These are phyloP conservation scores for Coemansia sp. DNA, from an alignment of 192 early-diverging fungal species.

Conservation along the genomic window DNA sequence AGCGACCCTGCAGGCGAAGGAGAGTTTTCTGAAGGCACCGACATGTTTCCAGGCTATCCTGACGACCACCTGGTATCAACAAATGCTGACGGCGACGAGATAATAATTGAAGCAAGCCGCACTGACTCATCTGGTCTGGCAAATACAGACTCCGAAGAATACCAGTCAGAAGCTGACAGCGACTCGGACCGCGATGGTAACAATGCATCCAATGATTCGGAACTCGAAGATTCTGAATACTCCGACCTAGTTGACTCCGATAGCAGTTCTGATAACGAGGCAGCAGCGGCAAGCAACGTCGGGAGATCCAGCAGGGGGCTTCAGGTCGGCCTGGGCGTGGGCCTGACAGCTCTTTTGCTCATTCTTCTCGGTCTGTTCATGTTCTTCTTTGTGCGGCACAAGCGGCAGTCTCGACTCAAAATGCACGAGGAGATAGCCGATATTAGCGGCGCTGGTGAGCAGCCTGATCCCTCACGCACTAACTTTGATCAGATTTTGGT, in stretches of 20 bases:
- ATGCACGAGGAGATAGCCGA: not conserved
- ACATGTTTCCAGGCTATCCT: too few relatives aligned
- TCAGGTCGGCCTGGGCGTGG: slow-evolving; percentile 4
- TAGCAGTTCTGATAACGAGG: not conserved
- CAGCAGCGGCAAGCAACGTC: not conserved
- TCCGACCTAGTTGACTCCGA: not conserved
- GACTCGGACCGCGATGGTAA: not conserved
- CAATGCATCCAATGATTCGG: not conserved
- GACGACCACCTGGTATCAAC: not conserved
- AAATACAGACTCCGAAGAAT: not conserved
- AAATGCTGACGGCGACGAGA: not conserved
- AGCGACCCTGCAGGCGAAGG: too few relatives aligned
- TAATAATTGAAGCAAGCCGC: too few relatives aligned
- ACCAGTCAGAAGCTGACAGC: not conserved
- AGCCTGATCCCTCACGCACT: not conserved
- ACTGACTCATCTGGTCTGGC: not conserved
- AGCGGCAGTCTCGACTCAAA: not conserved
- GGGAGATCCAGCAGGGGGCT: not conserved
- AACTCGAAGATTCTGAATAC: not conserved
- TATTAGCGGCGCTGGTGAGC: not conserved
- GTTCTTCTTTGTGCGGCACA: not conserved
- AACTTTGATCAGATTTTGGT: not conserved
- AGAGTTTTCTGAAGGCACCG: too few relatives aligned
- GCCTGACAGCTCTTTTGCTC: not conserved
- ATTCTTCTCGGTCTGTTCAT: not conserved